Base-by-base conservation (phyloP, 2,329 filamentous ascomycete genomes). In the Apiospora kogelbergensis region DNA sequence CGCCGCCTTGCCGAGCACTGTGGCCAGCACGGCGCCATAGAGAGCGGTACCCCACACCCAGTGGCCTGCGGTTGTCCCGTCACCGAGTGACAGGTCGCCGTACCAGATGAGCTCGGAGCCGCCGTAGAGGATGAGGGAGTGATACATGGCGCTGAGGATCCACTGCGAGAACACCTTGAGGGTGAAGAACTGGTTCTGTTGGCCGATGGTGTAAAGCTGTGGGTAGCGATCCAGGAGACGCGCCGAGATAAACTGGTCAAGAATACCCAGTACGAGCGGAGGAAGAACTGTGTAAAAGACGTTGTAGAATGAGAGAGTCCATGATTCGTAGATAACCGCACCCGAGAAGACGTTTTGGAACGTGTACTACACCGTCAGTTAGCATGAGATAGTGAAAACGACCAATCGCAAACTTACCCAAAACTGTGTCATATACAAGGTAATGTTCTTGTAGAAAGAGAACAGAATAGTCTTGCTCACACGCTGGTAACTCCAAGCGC, bases 361-460 rank as follows among this genome's bases (percentile, higher is more conserved):
- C 0, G 94, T 93, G 82, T 96, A 98, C 93, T 95, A 70, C 1
- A n/a, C n/a, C n/a, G 71, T 17, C n/a, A 11, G 30, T 69, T 67
- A 69, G 67, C 44, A 46, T 24, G n/a, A 10, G 13, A 66, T n/a
- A 63, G 22, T 64, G 33, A 67, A 41, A 11, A 60, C 40, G 11
- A 40, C 9, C 10, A 53, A 7, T 24, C n/a, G 67, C 11, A 26
- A 45, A 84, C 91, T 84, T 85, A 94, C 92, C 94, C 97, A 99
- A 79, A 99, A 99, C 79, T 99, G 97, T 70, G 97, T 99, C 92
- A 99, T 95, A 83, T 98, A 99, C 71, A 99, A 85, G 24, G 95
- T 92, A 74, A 98, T 98, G 82, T 99, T 99, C 86, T 99, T 99
- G 86, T 99, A 99, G 81, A 98, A 99, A 7, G 96, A 98, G 82